phyloP scores from a whole-genome alignment of 108 stramenopile genomes.

The Chaetoceros tenuissimus region DNA sequence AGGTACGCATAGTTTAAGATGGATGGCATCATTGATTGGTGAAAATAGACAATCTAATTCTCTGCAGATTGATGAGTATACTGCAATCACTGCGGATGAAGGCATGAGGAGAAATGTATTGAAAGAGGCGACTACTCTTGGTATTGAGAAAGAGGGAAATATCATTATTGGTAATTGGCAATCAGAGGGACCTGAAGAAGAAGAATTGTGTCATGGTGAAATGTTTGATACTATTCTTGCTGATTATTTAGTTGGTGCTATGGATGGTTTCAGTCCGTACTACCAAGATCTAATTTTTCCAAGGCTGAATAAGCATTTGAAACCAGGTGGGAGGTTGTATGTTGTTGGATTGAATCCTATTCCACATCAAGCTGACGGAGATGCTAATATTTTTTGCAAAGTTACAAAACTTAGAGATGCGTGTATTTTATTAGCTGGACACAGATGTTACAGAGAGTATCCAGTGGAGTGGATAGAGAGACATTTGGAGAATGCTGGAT shows the following conservation, averaged over 20 bases:
- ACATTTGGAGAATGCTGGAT: conserved; percentile 43
- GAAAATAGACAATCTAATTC: conserved; percentile 18
- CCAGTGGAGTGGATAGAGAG: conserved; percentile 90
- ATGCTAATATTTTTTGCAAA: conserved; percentile 77
- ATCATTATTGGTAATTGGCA: conserved; percentile 90
- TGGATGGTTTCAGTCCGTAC: conserved; percentile 94
- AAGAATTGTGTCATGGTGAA: conserved; percentile 1
- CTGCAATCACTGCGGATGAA: conserved; percentile 82
- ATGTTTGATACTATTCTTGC: conserved; percentile 79
- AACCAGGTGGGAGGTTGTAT: conserved; percentile 86
- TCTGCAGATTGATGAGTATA: conserved; percentile 42
- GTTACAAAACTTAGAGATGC: conserved; percentile 86
- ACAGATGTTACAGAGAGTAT: conserved; percentile 93
- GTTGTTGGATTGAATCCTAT: conserved; percentile 88
- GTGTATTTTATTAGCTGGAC: conserved; percentile 86
- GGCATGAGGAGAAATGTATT: conserved; percentile 61
- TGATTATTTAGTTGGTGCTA: conserved; percentile 94
- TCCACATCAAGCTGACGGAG: conserved; percentile 59
- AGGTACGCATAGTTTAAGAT: conserved; percentile 85
- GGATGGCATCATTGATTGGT: conserved; percentile 72
- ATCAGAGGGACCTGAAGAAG: background rate
- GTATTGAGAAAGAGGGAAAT: conserved; percentile 40
- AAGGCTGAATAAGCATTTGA: conserved; percentile 61
- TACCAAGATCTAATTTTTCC: conserved; percentile 85
- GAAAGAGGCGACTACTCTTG: conserved; percentile 46